Evolutionary conservation across 768 basidiomycete species (phyloP).

Genomic region (Panaeolus cyanescens): DNA sequence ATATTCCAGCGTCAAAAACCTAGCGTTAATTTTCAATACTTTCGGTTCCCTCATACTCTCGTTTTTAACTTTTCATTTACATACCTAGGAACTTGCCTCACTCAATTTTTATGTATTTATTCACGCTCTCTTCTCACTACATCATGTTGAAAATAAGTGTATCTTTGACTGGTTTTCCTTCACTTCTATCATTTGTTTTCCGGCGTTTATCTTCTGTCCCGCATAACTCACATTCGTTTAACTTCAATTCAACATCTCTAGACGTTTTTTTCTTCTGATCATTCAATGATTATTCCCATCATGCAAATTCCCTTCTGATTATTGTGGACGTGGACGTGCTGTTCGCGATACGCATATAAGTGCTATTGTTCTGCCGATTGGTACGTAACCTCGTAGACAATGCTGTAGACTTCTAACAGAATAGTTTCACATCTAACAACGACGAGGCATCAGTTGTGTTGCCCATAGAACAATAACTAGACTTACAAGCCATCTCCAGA

Average conservation of each 20-base stretch:
- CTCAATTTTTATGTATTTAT: conserved; percentile 4
- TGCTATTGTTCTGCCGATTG: background rate
- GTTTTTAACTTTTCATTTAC: background rate
- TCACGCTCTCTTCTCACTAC: background rate
- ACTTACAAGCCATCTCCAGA: conserved; percentile 83
- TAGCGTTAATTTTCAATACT: background rate
- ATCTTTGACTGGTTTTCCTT: background rate
- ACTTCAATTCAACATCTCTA: background rate
- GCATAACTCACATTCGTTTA: background rate
- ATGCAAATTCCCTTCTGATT: background rate
- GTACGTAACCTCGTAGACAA: too few relatives aligned
- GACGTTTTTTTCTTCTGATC: background rate
- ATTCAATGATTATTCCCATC: background rate
- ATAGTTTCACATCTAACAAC: too few relatives aligned
- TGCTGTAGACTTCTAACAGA: too few relatives aligned
- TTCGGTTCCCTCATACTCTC: background rate
- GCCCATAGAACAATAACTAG: background rate
- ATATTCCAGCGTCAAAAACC: conserved; percentile 81
- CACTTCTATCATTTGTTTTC: background rate
- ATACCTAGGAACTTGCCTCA: background rate
- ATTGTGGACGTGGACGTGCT: background rate
- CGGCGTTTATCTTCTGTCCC: background rate
- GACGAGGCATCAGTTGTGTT: background rate
- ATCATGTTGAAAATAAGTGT: conserved; percentile 1
- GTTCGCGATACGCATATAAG: background rate